These are phyloP conservation scores for Arthrobotrys iridis DNA, from an alignment of 2,329 filamentous ascomycete genomes.

Conservation along the genomic window DNA sequence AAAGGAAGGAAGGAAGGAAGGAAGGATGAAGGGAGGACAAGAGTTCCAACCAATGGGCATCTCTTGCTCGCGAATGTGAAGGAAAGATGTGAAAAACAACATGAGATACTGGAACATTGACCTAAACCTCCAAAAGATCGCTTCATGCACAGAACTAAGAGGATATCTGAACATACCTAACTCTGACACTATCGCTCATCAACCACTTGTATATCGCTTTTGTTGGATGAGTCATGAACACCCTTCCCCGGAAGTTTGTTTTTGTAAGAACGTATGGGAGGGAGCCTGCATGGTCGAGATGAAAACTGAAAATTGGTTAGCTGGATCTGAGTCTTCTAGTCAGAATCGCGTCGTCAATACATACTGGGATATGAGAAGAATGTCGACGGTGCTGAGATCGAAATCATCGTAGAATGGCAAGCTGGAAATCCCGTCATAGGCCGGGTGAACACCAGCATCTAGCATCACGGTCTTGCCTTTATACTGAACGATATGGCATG, in stretches of 20 bases:
- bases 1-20: no score
- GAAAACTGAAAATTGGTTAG: conserved; percentile 74
- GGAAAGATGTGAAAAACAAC: not conserved
- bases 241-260: conserved; percentile 94
- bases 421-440: conserved; percentile 90
- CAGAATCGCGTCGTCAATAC: not conserved
- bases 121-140: conserved; percentile 6
- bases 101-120: conserved; percentile 1
- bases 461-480: conserved; percentile 99
- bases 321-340: conserved; percentile 67
- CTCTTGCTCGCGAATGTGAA: conserved; percentile 25
- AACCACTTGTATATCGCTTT: conserved; percentile 99
- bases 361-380: conserved; percentile 96
- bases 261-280: conserved; percentile 96
- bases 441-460: conserved; percentile 95
- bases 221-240: conserved; percentile 99
- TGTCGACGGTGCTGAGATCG: conserved; percentile 94
- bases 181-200: conserved; percentile 94
- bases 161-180: conserved; percentile 68
- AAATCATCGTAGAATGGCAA: conserved; percentile 99
- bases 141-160: not conserved
- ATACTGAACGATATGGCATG: conserved; percentile 98
- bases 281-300: conserved; percentile 98
- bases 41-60: conserved; percentile 32
- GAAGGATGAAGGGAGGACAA: conserved; percentile 18